Percentiles rank a stretch among this genome's conserved stretches.
These are phyloP conservation scores for Coniochaeta sp. DNA, from an alignment of 2,329 filamentous ascomycete genomes.

Conservation along the genomic window DNA sequence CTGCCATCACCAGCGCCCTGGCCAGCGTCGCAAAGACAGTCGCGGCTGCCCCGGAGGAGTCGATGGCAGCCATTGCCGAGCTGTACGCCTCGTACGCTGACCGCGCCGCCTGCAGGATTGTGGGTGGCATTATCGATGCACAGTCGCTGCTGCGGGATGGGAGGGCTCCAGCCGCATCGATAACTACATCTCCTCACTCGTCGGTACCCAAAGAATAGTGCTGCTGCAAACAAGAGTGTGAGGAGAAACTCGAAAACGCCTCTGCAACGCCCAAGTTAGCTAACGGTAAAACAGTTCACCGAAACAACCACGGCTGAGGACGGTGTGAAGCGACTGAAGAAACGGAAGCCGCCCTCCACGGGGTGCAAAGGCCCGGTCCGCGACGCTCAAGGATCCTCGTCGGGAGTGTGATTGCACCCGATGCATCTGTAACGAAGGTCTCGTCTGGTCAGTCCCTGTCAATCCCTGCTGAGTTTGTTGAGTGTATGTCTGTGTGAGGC, in stretches of 20 bases:
- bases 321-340: neutral
- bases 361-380: neutral
- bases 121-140: neutral
- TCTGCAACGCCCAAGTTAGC: neutral
- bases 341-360: neutral
- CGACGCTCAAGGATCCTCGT: neutral
- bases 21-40: neutral
- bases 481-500: neutral
- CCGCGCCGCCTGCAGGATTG: neutral
- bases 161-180: neutral
- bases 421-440: neutral
- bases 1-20: neutral
- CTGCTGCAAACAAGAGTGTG: neutral
- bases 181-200: neutral
- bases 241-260: neutral
- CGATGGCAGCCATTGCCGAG: neutral
- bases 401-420: neutral
- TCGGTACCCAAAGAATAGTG: neutral
- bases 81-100: neutral
- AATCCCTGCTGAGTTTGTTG: neutral
- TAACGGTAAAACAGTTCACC: neutral
- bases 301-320: neutral
- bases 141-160: neutral
- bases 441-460: neutral
- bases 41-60: neutral